These are phyloP conservation scores for Edaphochlamys debaryana DNA, from an alignment of 139 green algal genomes.

Conservation along the genomic window DNA sequence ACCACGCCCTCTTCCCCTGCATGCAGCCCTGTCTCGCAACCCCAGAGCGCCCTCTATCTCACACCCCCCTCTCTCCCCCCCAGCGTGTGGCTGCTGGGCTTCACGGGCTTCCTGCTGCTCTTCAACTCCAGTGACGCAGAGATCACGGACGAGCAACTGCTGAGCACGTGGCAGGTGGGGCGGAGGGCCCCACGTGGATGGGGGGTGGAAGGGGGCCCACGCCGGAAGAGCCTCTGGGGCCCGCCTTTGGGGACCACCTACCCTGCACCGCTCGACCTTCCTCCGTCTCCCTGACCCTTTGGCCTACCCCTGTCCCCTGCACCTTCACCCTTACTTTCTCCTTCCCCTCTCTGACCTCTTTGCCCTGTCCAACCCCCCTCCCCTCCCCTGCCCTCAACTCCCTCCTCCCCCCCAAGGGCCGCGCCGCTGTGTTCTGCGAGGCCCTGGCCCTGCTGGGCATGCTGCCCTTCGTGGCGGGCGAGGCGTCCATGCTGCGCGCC, in stretches of 20 bases:
- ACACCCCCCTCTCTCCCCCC: too few species aligned
- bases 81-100: slow-evolving; percentile 63
- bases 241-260: too few species aligned
- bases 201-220: background rate
- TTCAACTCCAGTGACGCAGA: slow-evolving; percentile 60
- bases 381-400: background rate
- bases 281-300: too few species aligned
- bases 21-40: too few species aligned
- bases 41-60: too few species aligned
- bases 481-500: slow-evolving; percentile 47
- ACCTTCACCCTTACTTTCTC: background rate
- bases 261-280: too few species aligned
- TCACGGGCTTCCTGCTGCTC: slow-evolving; percentile 61
- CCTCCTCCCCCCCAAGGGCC: slow-evolving; percentile 15
- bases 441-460: slow-evolving; percentile 55
- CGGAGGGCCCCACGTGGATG: background rate
- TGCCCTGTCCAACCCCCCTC: too few species aligned
- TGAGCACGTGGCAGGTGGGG: slow-evolving; percentile 46
- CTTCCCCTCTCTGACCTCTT: background rate
- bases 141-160: slow-evolving; percentile 48
- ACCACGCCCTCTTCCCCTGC: too few species aligned
- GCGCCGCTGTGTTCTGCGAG: slow-evolving; percentile 37
- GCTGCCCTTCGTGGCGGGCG: slow-evolving; percentile 63
- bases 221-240: too few species aligned
- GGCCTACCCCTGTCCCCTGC: too few species aligned